A percentile compares a stretch with the other conserved stretches of the same genome.
phyloP scores from a whole-genome alignment of 148 eudicot genomes.

The Beta vulgaris region DNA sequence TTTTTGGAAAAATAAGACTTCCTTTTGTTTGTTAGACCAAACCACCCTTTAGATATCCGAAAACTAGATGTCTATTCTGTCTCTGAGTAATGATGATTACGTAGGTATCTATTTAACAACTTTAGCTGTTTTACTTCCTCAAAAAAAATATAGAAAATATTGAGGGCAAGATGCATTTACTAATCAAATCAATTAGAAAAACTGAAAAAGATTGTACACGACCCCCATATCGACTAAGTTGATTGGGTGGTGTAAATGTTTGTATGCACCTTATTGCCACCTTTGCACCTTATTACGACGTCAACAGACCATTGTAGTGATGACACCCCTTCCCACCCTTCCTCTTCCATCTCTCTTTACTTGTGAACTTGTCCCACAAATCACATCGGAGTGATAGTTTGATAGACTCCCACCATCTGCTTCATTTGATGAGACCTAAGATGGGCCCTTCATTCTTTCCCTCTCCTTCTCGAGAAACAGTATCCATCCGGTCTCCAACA shows the following conservation, averaged over 20 bases:
- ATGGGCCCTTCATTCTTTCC: constrained; percentile 4
- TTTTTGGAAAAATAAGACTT: too few species aligned
- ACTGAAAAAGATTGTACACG: too few species aligned
- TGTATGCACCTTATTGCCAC: neutral
- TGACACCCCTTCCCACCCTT: neutral
- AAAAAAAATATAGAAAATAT: too few species aligned
- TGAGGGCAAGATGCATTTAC: too few species aligned
- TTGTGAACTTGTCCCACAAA: constrained; percentile 5
- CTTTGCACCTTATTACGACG: neutral
- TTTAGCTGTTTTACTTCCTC: too few species aligned
- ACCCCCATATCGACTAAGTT: too few species aligned
- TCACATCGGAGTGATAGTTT: constrained; percentile 12
- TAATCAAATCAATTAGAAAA: too few species aligned
- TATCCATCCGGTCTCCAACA: constrained; percentile 21
- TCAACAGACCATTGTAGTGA: constrained; percentile 2
- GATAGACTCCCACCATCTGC: constrained; percentile 51
- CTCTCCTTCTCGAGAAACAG: constrained; percentile 13
- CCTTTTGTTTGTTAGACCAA: too few species aligned
- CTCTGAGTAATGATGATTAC: too few species aligned
- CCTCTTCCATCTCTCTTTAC: neutral
- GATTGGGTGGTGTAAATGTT: constrained; percentile 4
- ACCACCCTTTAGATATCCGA: too few species aligned
- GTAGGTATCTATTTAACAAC: too few species aligned
- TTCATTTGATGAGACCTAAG: constrained; percentile 26
- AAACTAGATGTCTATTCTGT: too few species aligned